Conservation (phyloP, 2,329 filamentous ascomycete genomes). For the Diaporthe velutina region DNA sequence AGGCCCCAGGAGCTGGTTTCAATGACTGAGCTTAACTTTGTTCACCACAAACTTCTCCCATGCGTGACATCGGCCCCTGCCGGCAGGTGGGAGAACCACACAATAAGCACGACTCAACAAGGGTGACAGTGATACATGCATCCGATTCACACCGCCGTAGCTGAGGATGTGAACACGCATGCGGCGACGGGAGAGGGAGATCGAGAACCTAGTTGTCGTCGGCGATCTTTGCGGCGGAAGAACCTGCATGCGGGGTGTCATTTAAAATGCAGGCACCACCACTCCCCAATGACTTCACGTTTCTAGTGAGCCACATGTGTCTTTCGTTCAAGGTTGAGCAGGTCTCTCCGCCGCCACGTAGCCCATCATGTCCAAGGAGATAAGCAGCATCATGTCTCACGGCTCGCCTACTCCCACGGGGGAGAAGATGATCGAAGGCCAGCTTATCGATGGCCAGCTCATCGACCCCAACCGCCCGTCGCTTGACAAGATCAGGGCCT, state of each 20-base stretch:
- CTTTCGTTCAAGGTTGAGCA: constrained; percentile 13
- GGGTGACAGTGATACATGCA: neutral
- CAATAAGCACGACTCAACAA: neutral
- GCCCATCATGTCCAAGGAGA: constrained; percentile 23
- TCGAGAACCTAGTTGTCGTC: neutral
- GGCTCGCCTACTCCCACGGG: neutral
- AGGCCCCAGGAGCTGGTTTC: constrained; percentile 15
- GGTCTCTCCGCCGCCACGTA: constrained; percentile 7
- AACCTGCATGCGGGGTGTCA: neutral
- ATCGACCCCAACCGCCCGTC: constrained; percentile 9
- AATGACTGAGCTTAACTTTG: constrained; percentile 24
- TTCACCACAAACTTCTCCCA: neutral
- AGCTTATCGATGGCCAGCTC: constrained; percentile 6
- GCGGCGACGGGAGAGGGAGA: neutral
- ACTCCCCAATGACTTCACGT: neutral
- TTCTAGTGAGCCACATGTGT: neutral
- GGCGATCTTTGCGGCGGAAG: neutral
- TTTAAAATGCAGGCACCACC: neutral
- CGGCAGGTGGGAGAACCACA: neutral
- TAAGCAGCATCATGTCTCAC: constrained; percentile 10
- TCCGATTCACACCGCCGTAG: constrained; percentile 10
- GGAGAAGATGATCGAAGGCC: neutral
- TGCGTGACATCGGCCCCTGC: constrained; percentile 20
- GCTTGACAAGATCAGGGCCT: constrained; percentile 23
- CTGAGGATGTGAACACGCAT: too few species aligned